Base-by-base conservation (phyloP, 306 rosid species). In the Sphenostylis stenocarpa region DNA sequence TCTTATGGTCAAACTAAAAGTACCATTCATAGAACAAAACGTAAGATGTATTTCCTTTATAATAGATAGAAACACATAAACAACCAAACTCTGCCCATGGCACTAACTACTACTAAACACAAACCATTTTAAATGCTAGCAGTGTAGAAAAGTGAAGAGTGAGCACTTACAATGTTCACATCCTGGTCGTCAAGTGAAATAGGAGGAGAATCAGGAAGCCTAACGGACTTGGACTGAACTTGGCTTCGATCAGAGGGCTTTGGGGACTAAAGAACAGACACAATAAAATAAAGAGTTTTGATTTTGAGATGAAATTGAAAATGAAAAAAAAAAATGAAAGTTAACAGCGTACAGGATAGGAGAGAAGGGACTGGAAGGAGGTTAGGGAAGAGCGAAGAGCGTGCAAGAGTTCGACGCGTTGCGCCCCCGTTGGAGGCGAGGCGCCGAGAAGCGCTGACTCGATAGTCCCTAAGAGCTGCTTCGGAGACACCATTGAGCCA, bases 121-220 rank as follows among this genome's bases (percentile, higher is more conserved):
- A 78, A 77, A 77, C 33, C 20, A 5, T 0, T 52, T 9, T 16
- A 65, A 47, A 26, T 19, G 16, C 20, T 41, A 33, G n/a, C 38
- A 47, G 31, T 11, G 29, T 26, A 45, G 15, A 70, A 17, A 68
- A 20, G 29, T 63, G 41, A 15, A 44, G 36, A 73, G 44, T 4
- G 33, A 43, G n/a, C 53, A 80, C 94, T 90, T 84, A 95, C 98
- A 85, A 92, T 89, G 47, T 87, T 91, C 24, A 92, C 96, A 31
- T 95, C 97, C 67, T 95, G 93, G 73, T 92, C 97, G 29, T 95
- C 98, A 39, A 92, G 98, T 23, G 96, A 79, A 41, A 95, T 90
- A 4, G 94, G 90, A 0, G 95, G 79, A 48, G 90, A 88, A 83
- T 92, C 91, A 0, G 91, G 92, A 21, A 89, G 96, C 83, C 95